Percentiles rank a stretch among this genome's conserved stretches.
Evolutionary conservation across 768 basidiomycete species (phyloP).

Genomic region (Termitomyces heimii): DNA sequence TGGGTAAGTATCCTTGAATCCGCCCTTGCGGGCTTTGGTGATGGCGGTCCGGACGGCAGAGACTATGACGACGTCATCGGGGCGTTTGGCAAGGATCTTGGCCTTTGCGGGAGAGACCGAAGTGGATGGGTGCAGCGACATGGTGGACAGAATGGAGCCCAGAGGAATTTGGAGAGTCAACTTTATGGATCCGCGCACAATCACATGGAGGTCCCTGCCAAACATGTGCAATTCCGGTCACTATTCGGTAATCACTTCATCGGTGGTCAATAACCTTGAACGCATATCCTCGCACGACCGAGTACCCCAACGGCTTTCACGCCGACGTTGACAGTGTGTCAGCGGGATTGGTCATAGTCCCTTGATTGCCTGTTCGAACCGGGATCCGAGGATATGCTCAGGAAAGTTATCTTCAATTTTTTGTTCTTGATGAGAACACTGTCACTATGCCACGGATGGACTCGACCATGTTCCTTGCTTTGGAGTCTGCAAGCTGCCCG

Average conservation of each 20-base stretch:
- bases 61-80: slow-evolving; percentile 89
- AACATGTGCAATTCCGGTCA: not conserved
- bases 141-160: not conserved
- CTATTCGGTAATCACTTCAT: not conserved
- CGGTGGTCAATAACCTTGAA: too few species aligned
- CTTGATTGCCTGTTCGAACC: not conserved
- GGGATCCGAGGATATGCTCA: not conserved
- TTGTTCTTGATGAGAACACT: too few species aligned
- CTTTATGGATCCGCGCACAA: not conserved
- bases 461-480: too few species aligned
- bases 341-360: not conserved
- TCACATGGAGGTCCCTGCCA: not conserved
- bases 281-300: not conserved
- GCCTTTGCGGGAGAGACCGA: slow-evolving; percentile 40
- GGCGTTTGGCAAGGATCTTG: slow-evolving; percentile 61
- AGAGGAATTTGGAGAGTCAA: not conserved
- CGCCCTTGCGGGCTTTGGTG: slow-evolving; percentile 86
- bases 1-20: slow-evolving; percentile 86
- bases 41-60: slow-evolving; percentile 85
- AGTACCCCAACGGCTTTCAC: not conserved
- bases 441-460: too few species aligned
- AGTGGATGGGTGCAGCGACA: not conserved
- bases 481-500: too few species aligned
- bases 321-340: too few species aligned
- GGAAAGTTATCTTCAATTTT: too few species aligned